Conservation (phyloP, 2,329 filamentous ascomycete genomes). For the Fusarium cyanostomum region DNA sequence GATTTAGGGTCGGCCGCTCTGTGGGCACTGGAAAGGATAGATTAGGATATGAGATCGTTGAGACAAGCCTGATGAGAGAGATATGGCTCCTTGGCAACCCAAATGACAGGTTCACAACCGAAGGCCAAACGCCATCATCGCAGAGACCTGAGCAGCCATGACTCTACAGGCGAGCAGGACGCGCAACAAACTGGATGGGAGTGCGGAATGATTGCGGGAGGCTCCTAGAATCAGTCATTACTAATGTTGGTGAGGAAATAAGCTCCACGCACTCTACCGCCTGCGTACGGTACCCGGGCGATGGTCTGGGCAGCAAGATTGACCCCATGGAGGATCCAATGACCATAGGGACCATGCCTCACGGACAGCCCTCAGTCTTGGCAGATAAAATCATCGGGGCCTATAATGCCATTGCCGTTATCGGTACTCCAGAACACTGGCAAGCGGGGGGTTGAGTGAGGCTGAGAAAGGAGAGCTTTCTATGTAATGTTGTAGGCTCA, state of each 20-base stretch:
- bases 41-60: conserved; percentile 5
- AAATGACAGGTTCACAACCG: conserved; percentile 33
- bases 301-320: not conserved
- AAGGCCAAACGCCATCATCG: conserved; percentile 36
- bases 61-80: conserved; percentile 2
- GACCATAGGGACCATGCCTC: not conserved
- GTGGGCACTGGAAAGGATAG: not conserved
- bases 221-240: not conserved
- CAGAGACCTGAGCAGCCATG: not conserved
- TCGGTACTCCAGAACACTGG: not conserved
- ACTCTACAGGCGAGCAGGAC: not conserved
- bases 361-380: not conserved
- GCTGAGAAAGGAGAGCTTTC: not conserved
- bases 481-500: not conserved
- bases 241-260: not conserved
- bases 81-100: conserved; percentile 8
- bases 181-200: not conserved
- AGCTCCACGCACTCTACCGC: not conserved
- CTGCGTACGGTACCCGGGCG: not conserved
- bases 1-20: conserved; percentile 21
- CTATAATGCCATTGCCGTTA: not conserved
- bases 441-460: not conserved
- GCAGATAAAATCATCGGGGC: conserved; percentile 3
- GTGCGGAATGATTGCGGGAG: conserved; percentile 13
- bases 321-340: not conserved